Evolutionary conservation across 176 grass and related monocot species (phyloP).

Genomic region (bread wheat (Triticum aestivum)): DNA sequence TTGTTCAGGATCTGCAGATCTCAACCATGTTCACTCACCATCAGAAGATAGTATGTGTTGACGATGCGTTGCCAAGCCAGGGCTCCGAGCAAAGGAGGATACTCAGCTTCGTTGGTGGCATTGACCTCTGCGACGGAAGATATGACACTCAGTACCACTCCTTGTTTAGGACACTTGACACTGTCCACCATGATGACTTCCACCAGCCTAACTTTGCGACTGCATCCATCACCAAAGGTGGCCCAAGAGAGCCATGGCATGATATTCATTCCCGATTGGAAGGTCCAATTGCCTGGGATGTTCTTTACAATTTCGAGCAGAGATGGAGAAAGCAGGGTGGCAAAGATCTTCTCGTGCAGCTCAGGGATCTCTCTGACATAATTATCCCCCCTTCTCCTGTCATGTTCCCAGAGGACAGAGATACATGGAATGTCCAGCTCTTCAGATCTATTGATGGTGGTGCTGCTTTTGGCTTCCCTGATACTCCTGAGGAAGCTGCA

Average conservation of each 20-base stretch:
- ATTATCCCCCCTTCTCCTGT: conserved; percentile 55
- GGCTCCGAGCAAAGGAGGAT: conserved; percentile 53
- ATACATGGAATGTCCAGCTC: conserved; percentile 83
- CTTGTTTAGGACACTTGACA: conserved; percentile 63
- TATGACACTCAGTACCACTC: conserved; percentile 67
- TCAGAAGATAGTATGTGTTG: conserved; percentile 61
- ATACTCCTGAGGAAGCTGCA: conserved; percentile 60
- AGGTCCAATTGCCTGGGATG: conserved; percentile 67
- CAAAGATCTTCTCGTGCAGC: conserved; percentile 50
- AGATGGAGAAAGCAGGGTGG: conserved; percentile 70
- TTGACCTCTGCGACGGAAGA: conserved; percentile 69
- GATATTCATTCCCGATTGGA: conserved; percentile 63
- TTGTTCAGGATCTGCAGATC: conserved; percentile 64
- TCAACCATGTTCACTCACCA: conserved; percentile 73
- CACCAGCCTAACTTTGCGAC: conserved; percentile 62
- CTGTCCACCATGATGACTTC: conserved; percentile 56
- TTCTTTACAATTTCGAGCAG: conserved; percentile 79
- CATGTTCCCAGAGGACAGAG: conserved; percentile 71
- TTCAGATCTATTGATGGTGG: conserved; percentile 91
- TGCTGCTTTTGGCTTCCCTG: conserved; percentile 77
- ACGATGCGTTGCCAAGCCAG: conserved; percentile 51
- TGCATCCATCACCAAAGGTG: conserved; percentile 48
- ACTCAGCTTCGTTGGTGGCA: conserved; percentile 59
- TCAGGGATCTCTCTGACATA: conserved; percentile 61
- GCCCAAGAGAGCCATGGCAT: conserved; percentile 72